Evolutionary conservation across 371 early-diverging fungal genomes (phyloP), one percentile per base, ranked within the genome.

Genomic region (Haplosporangium sp.): DNA sequence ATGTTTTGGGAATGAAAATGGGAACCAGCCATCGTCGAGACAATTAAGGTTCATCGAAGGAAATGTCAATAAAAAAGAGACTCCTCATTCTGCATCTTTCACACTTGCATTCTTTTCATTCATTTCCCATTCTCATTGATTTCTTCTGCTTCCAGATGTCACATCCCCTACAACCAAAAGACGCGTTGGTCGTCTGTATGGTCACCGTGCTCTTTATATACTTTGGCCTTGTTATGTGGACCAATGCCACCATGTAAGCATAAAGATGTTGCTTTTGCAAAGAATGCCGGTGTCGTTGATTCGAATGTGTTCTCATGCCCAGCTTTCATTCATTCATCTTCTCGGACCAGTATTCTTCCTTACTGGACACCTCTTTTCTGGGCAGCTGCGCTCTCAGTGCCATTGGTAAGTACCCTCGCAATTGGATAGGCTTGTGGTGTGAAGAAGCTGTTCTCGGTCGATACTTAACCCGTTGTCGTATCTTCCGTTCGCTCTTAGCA

Each of bases 341-440:
- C 18, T 18, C 23, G 3, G 16, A 16, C 10, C 61, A 77, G 77
- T 42, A 59, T 77, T 37, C 18, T 59, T 23, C 77, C 77, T 0
- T 77, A 64, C 67, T 77, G 77, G 77, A 77, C 77, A n/a, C 68
- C 77, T 8, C 55, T 77, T n/a, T 77, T 76, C 55, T 76, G 76
- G 76, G 76, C 71, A 9, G 61, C 67, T 21, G 71, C 76, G 6
- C 70, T 76, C 13, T 76, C 76, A 9, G 77, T 77, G 5, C 77
- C 77, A 23, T 38, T 77, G 64, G 77, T 71, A 64, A 61, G 60
- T 48, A 13, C 36, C 37, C 7, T 16, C 37, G 41, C 5, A 18
- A 51, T 51, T 16, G 11, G 23, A 29, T 9, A 37, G 10, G 55
- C 11, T 36, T 38, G 38, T 20, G 36, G 20, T 18, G 18, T 41